Base-by-base conservation (phyloP, 75 land plant species). In the Cunninghamia lanceolata region DNA sequence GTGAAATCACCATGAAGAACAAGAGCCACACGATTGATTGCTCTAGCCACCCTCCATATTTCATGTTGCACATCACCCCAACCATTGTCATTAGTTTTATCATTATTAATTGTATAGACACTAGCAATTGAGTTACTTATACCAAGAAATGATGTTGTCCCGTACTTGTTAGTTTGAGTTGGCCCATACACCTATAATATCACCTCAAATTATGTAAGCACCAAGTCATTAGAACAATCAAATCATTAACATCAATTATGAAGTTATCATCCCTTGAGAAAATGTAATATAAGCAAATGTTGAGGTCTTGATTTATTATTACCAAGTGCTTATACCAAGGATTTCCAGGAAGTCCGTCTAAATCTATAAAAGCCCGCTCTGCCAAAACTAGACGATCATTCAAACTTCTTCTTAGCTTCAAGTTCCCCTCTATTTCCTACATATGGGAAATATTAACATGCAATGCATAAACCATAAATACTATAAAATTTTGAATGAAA, bases 281-380 rank as follows among this genome's bases (percentile, higher is more conserved):
- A 47, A 10, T 52, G 39, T 39, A 34, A 32, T 63, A 25, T 63
- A 80, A 86, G 2, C 1, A 30, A 78, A 47, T 43, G 74, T 40
- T 25, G 47, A 36, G 30, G 76, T 17, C n/a, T 38, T 7, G 50
- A 86, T 86, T 10, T 19, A 38, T 17, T 9, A 25, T 63, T 88
- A 96, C 98, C 93, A 96, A 66, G 88, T 96, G 97, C 89, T 96
- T 96, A 87, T 90, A 92, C 99, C 99, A 96, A 56, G 88, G 43
- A 56, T 87, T 86, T 84, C 88, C 92, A 82, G 76, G 52, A 28
- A 96, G 89, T 32, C 99, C 99, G 3, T 93, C 92, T 39, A 86
- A 54, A 70, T 93, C 95, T 46, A 89, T 90, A 88, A 96, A 93
- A 70, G 95, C 97, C 32, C 97, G 85, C 83, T 96, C 99, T 70